Conservation (phyloP, 2,329 filamentous ascomycete genomes). For the Cladosporium sp. region DNA sequence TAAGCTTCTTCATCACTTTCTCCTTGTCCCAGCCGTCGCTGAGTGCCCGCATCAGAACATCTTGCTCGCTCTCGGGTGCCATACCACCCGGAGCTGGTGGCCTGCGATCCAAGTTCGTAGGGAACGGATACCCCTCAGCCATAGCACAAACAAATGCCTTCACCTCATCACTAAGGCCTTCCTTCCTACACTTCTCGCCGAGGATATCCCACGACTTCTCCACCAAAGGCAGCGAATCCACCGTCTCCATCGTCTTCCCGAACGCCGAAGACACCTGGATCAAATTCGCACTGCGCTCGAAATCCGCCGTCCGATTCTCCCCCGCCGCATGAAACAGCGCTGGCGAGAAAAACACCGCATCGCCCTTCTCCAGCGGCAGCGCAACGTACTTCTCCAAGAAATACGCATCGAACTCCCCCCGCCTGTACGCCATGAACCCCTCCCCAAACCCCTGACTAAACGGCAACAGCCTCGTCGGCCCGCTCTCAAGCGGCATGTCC, state of each 20-base stretch:
- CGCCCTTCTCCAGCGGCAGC: conserved; percentile 48
- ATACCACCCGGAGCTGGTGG: conserved; percentile 52
- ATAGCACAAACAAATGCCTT: conserved; percentile 46
- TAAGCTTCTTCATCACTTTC: conserved; percentile 32
- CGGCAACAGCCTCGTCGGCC: conserved; percentile 55
- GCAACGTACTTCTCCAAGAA: conserved; percentile 50
- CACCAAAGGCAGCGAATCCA: conserved; percentile 48
- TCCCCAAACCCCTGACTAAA: conserved; percentile 53
- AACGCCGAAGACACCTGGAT: conserved; percentile 57
- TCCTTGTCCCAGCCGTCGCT: conserved; percentile 35
- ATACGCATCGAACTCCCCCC: conserved; percentile 47
- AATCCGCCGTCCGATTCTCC: conserved; percentile 44
- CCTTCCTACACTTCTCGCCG: conserved; percentile 24
- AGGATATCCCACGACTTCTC: conserved; percentile 42
- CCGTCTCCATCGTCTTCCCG: conserved; percentile 57
- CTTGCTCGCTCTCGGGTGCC: conserved; percentile 56
- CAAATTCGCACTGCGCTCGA: conserved; percentile 55
- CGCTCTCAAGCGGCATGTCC: conserved; percentile 53
- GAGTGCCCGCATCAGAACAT: conserved; percentile 43
- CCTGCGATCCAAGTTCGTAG: conserved; percentile 54
- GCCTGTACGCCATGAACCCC: conserved; percentile 54
- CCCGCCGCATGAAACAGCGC: conserved; percentile 59
- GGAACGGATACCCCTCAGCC: conserved; percentile 56
- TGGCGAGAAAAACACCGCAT: conserved; percentile 60
- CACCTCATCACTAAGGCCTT: conserved; percentile 39